These are phyloP conservation scores for Phellinidium pouzarii DNA, from an alignment of 1,284 basidiomycete species.

Conservation along the genomic window DNA sequence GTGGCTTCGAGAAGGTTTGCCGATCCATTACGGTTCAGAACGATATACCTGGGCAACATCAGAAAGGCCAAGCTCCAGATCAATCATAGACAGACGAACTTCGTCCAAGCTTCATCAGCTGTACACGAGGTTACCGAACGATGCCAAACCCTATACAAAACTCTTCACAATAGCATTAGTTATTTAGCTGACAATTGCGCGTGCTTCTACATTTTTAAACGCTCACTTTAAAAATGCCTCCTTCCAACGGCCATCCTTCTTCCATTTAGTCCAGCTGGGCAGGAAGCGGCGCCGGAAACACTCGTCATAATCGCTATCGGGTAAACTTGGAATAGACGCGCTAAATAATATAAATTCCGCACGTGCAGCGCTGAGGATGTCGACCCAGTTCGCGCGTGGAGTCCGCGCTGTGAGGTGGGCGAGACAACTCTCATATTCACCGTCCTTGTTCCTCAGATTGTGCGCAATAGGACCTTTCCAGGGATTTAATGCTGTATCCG, in stretches of 20 bases:
- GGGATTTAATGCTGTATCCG: constrained; percentile 60
- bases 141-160: constrained; percentile 58
- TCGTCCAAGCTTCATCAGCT: constrained; percentile 76
- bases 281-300: constrained; percentile 62
- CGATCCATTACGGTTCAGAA: constrained; percentile 65
- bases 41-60: constrained; percentile 47
- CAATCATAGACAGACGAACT: constrained; percentile 35
- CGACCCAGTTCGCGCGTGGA: constrained; percentile 69
- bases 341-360: constrained; percentile 59
- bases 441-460: constrained; percentile 35
- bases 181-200: background rate
- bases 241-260: constrained; percentile 52
- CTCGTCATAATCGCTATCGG: constrained; percentile 60
- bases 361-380: constrained; percentile 53
- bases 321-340: constrained; percentile 58
- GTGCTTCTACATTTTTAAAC: background rate
- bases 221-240: constrained; percentile 52
- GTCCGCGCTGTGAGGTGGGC: constrained; percentile 51
- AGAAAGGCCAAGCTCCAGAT: background rate
- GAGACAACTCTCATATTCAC: constrained; percentile 43
- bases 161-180: constrained; percentile 30
- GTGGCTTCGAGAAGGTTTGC: constrained; percentile 62
- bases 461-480: constrained; percentile 64
- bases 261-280: constrained; percentile 66
- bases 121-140: constrained; percentile 60